Base-by-base conservation (phyloP, 495 filamentous ascomycete species). In the Tuber calosporum region DNA sequence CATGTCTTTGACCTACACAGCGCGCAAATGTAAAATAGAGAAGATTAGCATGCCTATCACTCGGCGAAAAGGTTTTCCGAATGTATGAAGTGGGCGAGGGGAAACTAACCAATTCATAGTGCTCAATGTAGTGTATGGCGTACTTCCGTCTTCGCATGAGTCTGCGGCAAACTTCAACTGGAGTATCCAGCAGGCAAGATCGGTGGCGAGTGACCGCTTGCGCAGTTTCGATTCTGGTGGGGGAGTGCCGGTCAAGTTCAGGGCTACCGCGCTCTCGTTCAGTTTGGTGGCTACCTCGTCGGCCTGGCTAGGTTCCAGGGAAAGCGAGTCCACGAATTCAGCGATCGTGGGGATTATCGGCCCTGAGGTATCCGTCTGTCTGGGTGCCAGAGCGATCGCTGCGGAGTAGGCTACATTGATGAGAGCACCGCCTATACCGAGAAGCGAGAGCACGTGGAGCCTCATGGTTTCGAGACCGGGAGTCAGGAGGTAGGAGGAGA, bases 1-100 rank as follows among this genome's bases (percentile, higher is more conserved):
- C 72, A 74, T 70, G 72, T 42, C 26, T 74, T 68, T 26, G 72
- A 40, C 75, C 76, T 71, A 34, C 6, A 20, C 20, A 62, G 53
- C 53, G 26, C 53, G 34, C 26, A 62, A 62, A 62, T 34, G 26
- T 30, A 13, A 26, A 53, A 22, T n/a, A 20, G 5, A 45, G 19
- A 58, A 62, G 53, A 62, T 62, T 26, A 62, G 53, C 53, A 62
- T 19, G 13, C 6, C 53, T 62, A 30, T 62, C 53, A 62, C 13
- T 62, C 53, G 34, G 34, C 11, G 30, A 34, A 62, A 34, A 34
- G 26, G 15, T 34, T 30, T 34, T 17, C 53, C 26, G 1, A 15
- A 15, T 34, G 26, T 34, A 30, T 5, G 11, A 13, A 48, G n/a
- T n/a, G n/a, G n/a, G n/a, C 13, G 26, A 30, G 53, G 4, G 26